Percentiles rank a stretch among this genome's conserved stretches.
These are phyloP conservation scores for Mucor velutinosus DNA, from an alignment of 371 early-diverging fungal species.

Conservation along the genomic window DNA sequence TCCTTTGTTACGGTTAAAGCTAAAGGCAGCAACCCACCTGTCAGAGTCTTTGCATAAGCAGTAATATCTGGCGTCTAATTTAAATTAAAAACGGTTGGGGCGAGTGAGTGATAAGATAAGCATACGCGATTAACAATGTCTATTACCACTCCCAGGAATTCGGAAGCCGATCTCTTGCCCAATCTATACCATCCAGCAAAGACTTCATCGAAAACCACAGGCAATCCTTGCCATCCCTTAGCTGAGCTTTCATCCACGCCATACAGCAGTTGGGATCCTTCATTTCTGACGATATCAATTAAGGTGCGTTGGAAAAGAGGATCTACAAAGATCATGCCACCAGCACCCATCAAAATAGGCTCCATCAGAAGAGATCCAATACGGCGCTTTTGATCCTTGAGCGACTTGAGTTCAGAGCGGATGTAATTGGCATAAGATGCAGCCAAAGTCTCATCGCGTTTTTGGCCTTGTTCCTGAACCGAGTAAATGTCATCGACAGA, in stretches of 20 bases:
- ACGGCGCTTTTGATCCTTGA: constrained; percentile 51
- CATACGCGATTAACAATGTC: constrained; percentile 4
- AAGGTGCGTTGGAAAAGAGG: constrained; percentile 77
- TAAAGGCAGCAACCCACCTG: constrained; percentile 77
- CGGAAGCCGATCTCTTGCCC: constrained; percentile 65
- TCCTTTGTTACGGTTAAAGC: constrained; percentile 73
- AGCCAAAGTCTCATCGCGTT: constrained; percentile 26
- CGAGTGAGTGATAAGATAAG: constrained; percentile 4
- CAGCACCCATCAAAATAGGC: constrained; percentile 81
- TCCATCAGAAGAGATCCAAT: constrained; percentile 82
- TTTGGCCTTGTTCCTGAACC: constrained; percentile 22
- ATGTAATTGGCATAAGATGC: constrained; percentile 56
- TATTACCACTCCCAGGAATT: constrained; percentile 69
- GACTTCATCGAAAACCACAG: constrained; percentile 85
- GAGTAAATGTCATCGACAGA: constrained; percentile 42
- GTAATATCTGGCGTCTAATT: constrained; percentile 75
- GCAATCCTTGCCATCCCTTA: constrained; percentile 60
- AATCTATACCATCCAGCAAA: constrained; percentile 83
- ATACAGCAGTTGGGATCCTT: constrained; percentile 45
- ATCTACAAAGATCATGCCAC: constrained; percentile 85
- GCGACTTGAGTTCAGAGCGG: constrained; percentile 37
- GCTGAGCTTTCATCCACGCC: constrained; percentile 13
- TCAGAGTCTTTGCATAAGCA: constrained; percentile 78
- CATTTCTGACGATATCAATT: constrained; percentile 59
- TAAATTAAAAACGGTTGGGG: constrained; percentile 12